Percentiles rank a stretch among this genome's conserved stretches.
phyloP scores from a whole-genome alignment of 371 early-diverging fungal species.

The Apophysomyces trapeziformis region DNA sequence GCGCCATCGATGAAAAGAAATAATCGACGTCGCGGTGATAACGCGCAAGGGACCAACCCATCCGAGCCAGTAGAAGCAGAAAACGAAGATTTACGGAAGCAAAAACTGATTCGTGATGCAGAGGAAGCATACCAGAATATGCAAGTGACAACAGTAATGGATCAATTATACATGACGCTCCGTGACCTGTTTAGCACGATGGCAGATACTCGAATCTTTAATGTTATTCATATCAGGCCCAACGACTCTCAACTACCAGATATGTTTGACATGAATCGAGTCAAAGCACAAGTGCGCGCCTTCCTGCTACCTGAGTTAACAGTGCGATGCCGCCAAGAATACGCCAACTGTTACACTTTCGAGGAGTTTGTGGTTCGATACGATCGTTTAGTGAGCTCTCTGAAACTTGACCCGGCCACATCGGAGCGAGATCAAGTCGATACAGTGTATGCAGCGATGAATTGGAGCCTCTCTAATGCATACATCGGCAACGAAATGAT shows the following conservation, averaged over 20 bases:
- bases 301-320: conserved; percentile 64
- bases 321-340: conserved; percentile 54
- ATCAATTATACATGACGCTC: conserved; percentile 64
- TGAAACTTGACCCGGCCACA: conserved; percentile 28
- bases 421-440: conserved; percentile 29
- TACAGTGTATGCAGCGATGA: conserved; percentile 32
- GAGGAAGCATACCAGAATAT: conserved; percentile 50
- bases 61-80: not conserved
- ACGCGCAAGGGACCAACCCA: conserved; percentile 7
- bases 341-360: conserved; percentile 58
- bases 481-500: conserved; percentile 59
- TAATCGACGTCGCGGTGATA: conserved; percentile 32
- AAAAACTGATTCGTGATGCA: conserved; percentile 34
- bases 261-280: conserved; percentile 46
- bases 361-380: conserved; percentile 65
- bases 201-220: conserved; percentile 80
- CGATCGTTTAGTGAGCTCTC: conserved; percentile 17
- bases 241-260: conserved; percentile 64
- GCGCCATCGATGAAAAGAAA: conserved; percentile 66
- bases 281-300: conserved; percentile 65
- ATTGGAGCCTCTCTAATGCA: conserved; percentile 28
- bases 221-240: conserved; percentile 77
- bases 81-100: conserved; percentile 29
- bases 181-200: conserved; percentile 71
- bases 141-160: conserved; percentile 61